Conservation (phyloP, 1,284 basidiomycete species). For the Trametes sp. region DNA sequence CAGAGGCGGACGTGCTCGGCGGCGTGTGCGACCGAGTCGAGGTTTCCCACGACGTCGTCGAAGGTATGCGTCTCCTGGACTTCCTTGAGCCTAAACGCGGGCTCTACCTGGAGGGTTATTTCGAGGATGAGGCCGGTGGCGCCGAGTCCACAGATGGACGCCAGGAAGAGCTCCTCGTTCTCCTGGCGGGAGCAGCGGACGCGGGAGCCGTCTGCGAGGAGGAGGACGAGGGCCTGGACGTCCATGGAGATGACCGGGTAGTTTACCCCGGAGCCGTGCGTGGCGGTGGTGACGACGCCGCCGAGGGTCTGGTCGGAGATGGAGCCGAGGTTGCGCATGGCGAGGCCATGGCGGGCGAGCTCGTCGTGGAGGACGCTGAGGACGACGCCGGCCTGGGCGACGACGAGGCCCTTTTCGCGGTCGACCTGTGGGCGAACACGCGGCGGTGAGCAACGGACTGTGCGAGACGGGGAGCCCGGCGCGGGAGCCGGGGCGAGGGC, state of each 20-base stretch:
- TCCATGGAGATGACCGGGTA: slow-evolving; percentile 88
- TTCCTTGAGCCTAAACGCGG: slow-evolving; percentile 86
- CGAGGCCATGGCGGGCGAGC: slow-evolving; percentile 77
- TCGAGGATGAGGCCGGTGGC: slow-evolving; percentile 89
- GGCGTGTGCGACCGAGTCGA: slow-evolving; percentile 65
- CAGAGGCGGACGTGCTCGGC: slow-evolving; percentile 92
- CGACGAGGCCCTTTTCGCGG: slow-evolving; percentile 71
- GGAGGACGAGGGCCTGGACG: slow-evolving; percentile 78
- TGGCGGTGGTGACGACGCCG: slow-evolving; percentile 94
- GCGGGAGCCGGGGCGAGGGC: background rate
- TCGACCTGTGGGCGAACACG: slow-evolving; percentile 65
- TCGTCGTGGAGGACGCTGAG: slow-evolving; percentile 74
- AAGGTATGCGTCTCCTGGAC: slow-evolving; percentile 72
- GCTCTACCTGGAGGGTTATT: slow-evolving; percentile 83
- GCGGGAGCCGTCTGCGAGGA: slow-evolving; percentile 76
- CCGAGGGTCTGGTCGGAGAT: slow-evolving; percentile 97
- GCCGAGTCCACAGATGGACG: slow-evolving; percentile 95
- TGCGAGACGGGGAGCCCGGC: background rate
- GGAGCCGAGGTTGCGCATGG: slow-evolving; percentile 93
- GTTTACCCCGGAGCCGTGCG: slow-evolving; percentile 88
- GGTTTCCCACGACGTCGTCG: slow-evolving; percentile 63
- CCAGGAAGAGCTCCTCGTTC: slow-evolving; percentile 83
- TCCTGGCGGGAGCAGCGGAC: slow-evolving; percentile 74
- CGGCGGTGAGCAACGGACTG: background rate
- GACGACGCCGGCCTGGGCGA: slow-evolving; percentile 82